Percentiles rank a stretch among this genome's conserved stretches.
These are phyloP conservation scores for Fraxinus nigra DNA, from an alignment of 305 asterid genomes.

Conservation along the genomic window DNA sequence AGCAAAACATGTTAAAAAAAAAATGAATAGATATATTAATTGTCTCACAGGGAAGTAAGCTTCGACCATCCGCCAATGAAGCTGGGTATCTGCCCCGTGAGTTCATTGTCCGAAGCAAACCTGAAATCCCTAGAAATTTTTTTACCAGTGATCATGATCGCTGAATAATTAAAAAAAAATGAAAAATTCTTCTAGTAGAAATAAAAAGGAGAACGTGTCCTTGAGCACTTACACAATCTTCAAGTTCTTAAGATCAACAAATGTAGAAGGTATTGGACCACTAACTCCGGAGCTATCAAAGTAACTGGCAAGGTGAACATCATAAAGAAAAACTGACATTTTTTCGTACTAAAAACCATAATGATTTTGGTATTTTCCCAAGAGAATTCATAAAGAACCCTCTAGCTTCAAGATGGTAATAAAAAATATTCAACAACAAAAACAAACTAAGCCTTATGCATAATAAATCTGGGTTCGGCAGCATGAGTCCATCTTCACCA, in stretches of 20 bases:
- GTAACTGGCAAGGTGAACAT: slow-evolving; percentile 40
- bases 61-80: slow-evolving; percentile 67
- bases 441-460: background rate
- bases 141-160: slow-evolving; percentile 8
- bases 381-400: background rate
- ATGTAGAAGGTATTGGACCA: slow-evolving; percentile 60
- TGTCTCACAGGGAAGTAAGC: slow-evolving; percentile 33
- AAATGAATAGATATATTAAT: background rate
- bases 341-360: background rate
- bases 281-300: slow-evolving; percentile 64
- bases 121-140: slow-evolving; percentile 31
- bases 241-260: slow-evolving; percentile 45
- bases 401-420: background rate
- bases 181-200: background rate
- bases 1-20: slow-evolving; percentile 5
- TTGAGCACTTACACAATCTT: slow-evolving; percentile 42
- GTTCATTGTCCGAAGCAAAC: slow-evolving; percentile 56
- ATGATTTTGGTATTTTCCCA: background rate
- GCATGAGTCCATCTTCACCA: background rate
- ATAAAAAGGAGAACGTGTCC: background rate
- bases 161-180: background rate
- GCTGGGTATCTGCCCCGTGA: slow-evolving; percentile 65
- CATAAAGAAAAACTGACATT: background rate
- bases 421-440: background rate
- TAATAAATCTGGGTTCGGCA: background rate